Conservation (phyloP, 169 alveolate genomes). For the Besnoitia besnoiti region DNA sequence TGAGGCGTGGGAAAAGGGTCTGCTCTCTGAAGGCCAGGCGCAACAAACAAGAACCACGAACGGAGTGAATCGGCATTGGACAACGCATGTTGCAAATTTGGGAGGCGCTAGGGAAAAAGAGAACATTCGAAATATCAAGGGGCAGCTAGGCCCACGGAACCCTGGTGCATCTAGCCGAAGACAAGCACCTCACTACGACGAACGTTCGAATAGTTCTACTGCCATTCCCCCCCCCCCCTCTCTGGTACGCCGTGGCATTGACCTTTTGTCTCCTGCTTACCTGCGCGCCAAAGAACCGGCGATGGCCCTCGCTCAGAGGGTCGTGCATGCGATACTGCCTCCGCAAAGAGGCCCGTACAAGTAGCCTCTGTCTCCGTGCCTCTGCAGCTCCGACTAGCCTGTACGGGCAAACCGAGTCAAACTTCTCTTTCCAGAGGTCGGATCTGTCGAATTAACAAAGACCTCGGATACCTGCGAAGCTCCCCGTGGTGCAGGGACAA, state of each 20-base stretch:
- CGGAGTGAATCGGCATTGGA: too few relatives aligned
- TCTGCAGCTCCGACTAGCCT: conserved; percentile 62
- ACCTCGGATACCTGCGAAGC: too few relatives aligned
- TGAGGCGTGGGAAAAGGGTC: conserved; percentile 66
- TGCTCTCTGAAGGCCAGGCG: background rate
- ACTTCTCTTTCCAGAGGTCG: too few relatives aligned
- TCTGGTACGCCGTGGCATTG: background rate
- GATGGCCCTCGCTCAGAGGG: conserved; percentile 32
- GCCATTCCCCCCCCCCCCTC: background rate
- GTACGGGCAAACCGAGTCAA: background rate
- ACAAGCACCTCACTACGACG: too few relatives aligned
- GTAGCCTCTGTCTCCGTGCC: conserved; percentile 50
- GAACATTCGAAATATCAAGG: too few relatives aligned
- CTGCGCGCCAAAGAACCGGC: background rate
- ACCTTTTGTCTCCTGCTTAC: background rate
- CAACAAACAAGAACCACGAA: background rate
- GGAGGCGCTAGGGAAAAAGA: too few relatives aligned
- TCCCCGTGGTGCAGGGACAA: background rate
- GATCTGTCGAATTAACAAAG: too few relatives aligned
- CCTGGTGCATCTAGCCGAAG: too few relatives aligned
- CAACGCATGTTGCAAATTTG: too few relatives aligned
- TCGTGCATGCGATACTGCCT: conserved; percentile 30
- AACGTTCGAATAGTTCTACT: background rate
- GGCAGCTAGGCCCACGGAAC: too few relatives aligned
- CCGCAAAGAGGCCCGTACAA: conserved; percentile 25